Conservation (phyloP, 345 rosid genomes). For the Acer yangbiense region DNA sequence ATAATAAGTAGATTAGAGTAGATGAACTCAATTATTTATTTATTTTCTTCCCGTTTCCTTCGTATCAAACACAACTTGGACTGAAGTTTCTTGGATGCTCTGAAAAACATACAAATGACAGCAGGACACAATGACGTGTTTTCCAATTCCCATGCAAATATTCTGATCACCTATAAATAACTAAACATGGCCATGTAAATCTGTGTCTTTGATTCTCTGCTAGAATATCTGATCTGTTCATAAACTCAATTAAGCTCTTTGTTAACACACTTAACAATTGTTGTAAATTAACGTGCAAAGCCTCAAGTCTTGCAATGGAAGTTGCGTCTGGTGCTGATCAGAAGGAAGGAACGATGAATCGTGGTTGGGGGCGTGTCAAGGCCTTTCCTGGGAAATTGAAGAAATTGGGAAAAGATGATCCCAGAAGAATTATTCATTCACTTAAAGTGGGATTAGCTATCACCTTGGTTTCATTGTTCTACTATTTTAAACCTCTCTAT, state of each 20-base stretch:
- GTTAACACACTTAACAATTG: no score
- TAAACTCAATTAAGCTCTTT: neutral
- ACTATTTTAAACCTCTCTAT: constrained; percentile 36
- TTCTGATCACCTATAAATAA: neutral
- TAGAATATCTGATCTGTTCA: neutral
- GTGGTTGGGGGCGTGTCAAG: neutral
- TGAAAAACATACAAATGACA: neutral
- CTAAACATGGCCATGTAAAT: neutral
- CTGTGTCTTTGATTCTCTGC: neutral
- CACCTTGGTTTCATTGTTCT: constrained; percentile 35
- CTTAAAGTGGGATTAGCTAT: constrained; percentile 42
- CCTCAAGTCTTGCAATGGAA: neutral
- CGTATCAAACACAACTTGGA: neutral
- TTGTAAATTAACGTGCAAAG: neutral
- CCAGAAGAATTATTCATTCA: constrained; percentile 41
- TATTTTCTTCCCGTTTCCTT: neutral
- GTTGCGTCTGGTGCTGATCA: neutral
- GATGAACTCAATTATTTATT: no score
- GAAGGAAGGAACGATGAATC: constrained; percentile 5
- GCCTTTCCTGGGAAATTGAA: constrained; percentile 13
- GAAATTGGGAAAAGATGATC: constrained; percentile 40
- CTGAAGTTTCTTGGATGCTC: neutral
- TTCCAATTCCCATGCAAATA: neutral
- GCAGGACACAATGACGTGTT: constrained; percentile 2
- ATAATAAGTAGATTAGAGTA: neutral